Conservation (phyloP, 345 rosid genomes). For the Aethionema arabicum region DNA sequence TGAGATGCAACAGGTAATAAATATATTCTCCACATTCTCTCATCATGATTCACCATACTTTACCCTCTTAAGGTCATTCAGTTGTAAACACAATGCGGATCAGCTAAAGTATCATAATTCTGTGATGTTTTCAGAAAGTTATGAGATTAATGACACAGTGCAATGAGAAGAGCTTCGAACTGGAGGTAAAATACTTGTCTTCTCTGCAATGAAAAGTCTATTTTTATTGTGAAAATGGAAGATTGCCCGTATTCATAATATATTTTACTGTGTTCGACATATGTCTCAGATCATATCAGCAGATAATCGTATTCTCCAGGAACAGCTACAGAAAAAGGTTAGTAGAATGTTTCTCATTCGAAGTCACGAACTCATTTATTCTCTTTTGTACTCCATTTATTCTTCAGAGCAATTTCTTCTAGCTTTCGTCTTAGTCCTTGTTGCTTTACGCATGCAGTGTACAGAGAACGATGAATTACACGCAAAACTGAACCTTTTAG, state of each 20-base stretch:
- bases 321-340: constrained; percentile 86
- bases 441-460: constrained; percentile 47
- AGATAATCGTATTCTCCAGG: constrained; percentile 91
- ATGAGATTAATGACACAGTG: constrained; percentile 84
- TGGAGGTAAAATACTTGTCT: constrained; percentile 57
- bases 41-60: constrained; percentile 6
- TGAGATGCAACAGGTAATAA: constrained; percentile 75
- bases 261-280: constrained; percentile 31
- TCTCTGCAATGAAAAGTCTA: constrained; percentile 10
- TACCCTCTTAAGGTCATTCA: constrained; percentile 1
- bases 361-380: constrained; percentile 9
- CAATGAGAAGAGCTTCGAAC: constrained; percentile 86
- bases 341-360: background rate
- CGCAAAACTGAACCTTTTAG: constrained; percentile 63
- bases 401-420: constrained; percentile 11
- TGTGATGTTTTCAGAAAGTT: constrained; percentile 54
- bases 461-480: constrained; percentile 72
- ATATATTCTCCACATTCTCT: constrained; percentile 1
- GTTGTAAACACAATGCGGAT: constrained; percentile 18
- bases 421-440: constrained; percentile 13
- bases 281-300: constrained; percentile 79
- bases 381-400: constrained; percentile 12
- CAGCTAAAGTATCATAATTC: background rate
- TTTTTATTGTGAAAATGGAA: constrained; percentile 9
- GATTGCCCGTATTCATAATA: background rate